A percentile compares a stretch with the other conserved stretches of the same genome.
phyloP scores from a whole-genome alignment of 2,329 filamentous ascomycete genomes.

The Ascomycota sp. region DNA sequence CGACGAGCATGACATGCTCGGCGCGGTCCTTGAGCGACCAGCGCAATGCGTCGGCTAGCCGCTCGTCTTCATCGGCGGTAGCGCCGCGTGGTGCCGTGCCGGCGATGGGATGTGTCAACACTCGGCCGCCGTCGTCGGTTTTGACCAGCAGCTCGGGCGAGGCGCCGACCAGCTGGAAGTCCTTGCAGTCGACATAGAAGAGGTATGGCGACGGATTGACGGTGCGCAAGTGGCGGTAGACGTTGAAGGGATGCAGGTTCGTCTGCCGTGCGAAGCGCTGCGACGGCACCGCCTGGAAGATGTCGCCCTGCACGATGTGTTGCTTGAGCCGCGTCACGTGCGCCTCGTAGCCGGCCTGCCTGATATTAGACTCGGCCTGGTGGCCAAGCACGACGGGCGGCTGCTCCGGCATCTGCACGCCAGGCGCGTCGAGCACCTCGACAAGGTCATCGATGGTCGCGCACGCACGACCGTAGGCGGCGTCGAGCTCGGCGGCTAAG shows the following conservation, averaged over 20 bases:
- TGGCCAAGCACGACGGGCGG: slow-evolving; percentile 50
- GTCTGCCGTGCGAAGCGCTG: slow-evolving; percentile 84
- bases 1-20: slow-evolving; percentile 95
- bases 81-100: slow-evolving; percentile 81
- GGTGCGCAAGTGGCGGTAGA: slow-evolving; percentile 89
- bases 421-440: slow-evolving; percentile 48
- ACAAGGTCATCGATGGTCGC: slow-evolving; percentile 46
- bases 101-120: slow-evolving; percentile 93
- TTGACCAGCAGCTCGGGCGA: slow-evolving; percentile 91
- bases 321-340: slow-evolving; percentile 74
- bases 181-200: slow-evolving; percentile 81
- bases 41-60: slow-evolving; percentile 55
- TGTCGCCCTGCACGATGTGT: slow-evolving; percentile 81
- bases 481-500: slow-evolving; percentile 23
- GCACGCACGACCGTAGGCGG: slow-evolving; percentile 45
- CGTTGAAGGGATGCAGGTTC: slow-evolving; percentile 86
- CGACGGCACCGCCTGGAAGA: slow-evolving; percentile 92
- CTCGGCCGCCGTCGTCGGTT: slow-evolving; percentile 52
- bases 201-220: slow-evolving; percentile 95
- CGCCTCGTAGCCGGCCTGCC: slow-evolving; percentile 68
- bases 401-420: slow-evolving; percentile 61
- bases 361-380: slow-evolving; percentile 82
- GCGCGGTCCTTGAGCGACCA: slow-evolving; percentile 77
- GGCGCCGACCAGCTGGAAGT: slow-evolving; percentile 89
- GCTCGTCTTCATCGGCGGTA: slow-evolving; percentile 61